A percentile compares a stretch with the other conserved stretches of the same genome.
Evolutionary conservation across 495 filamentous ascomycete species (phyloP).

Genomic region (Aspergillus steynii): DNA sequence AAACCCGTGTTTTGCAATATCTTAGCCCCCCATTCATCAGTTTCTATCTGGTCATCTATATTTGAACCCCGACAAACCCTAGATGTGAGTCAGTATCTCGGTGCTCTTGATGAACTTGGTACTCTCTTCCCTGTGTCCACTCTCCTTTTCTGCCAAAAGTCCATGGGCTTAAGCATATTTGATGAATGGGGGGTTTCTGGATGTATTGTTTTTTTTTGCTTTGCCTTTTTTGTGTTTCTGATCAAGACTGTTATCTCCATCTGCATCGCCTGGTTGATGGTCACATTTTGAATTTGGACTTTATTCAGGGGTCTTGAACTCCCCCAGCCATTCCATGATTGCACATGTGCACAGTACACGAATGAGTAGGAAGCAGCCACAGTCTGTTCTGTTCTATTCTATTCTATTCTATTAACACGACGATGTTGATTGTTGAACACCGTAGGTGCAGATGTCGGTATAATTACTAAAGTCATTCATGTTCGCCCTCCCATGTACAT

Average conservation of each 20-base stretch:
- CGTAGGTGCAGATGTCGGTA: background rate
- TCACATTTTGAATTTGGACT: background rate
- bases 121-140: no score
- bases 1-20: slow-evolving; percentile 11
- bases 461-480: background rate
- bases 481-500: background rate
- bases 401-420: no score
- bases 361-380: background rate
- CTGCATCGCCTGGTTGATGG: background rate
- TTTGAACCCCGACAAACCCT: no score
- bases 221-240: background rate
- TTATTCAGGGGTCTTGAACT: background rate
- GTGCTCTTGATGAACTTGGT: no score
- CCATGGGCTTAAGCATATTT: no score
- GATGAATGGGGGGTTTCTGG: background rate
- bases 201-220: slow-evolving; percentile 3
- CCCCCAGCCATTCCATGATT: no score
- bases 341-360: background rate
- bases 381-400: background rate
- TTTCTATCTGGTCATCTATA: no score
- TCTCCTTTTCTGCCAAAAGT: no score
- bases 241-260: background rate
- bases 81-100: no score
- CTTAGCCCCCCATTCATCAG: no score
- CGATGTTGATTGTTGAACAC: background rate